Evolutionary conservation across 2,329 filamentous ascomycete species (phyloP).

Genomic region (Triangularia verruculosa): DNA sequence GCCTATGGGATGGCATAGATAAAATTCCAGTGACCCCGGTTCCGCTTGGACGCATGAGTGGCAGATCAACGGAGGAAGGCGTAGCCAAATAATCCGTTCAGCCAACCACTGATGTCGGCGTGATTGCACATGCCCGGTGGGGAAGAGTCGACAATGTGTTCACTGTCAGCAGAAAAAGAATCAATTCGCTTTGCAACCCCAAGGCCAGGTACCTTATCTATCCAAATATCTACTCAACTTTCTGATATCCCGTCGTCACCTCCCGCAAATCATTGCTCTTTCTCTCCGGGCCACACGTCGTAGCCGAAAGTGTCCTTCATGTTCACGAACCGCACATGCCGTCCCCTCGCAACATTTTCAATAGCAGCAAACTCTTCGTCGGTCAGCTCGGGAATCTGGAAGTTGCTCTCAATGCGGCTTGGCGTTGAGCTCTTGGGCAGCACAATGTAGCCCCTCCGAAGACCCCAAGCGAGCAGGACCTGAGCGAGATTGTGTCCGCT

Average conservation of each 20-base stretch:
- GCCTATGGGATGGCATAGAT: too few species aligned
- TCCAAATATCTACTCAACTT: neutral
- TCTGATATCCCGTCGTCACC: too few species aligned
- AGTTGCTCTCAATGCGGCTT: conserved; percentile 64
- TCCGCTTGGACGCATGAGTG: too few species aligned
- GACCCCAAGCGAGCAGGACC: conserved; percentile 63
- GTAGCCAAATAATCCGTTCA: too few species aligned
- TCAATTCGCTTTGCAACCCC: neutral
- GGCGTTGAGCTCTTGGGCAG: conserved; percentile 69
- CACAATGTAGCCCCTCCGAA: conserved; percentile 63
- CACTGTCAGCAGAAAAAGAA: neutral
- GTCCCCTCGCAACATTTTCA: conserved; percentile 61
- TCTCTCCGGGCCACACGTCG: conserved; percentile 62
- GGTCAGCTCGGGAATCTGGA: conserved; percentile 51
- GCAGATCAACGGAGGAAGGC: too few species aligned
- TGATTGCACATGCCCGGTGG: too few species aligned
- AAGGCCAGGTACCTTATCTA: neutral
- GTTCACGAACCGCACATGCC: conserved; percentile 71
- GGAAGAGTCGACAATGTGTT: too few species aligned
- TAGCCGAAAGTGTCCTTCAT: conserved; percentile 81
- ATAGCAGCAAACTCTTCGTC: conserved; percentile 60
- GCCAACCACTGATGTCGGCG: too few species aligned
- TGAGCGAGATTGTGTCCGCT: conserved; percentile 58
- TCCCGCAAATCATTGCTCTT: conserved; percentile 31
- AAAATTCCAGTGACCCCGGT: too few species aligned